A percentile compares a stretch with the other conserved stretches of the same genome.
Conservation (phyloP, 1,284 basidiomycete species). For the Ustilago nuda region DNA sequence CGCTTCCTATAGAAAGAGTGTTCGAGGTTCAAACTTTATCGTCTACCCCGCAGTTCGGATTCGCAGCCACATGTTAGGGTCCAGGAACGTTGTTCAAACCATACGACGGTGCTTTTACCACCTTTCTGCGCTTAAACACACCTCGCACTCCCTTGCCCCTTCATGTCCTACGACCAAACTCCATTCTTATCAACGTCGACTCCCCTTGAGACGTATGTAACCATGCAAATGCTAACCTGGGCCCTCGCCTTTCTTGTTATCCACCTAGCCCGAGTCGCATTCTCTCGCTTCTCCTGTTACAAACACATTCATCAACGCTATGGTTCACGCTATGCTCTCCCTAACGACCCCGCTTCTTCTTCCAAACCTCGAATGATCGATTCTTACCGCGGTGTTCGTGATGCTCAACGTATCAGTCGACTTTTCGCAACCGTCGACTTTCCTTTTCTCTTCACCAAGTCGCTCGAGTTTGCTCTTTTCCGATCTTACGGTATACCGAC, state of each 20-base stretch:
- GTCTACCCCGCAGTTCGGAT: neutral
- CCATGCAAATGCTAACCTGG: conserved; percentile 9
- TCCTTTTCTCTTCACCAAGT: conserved; percentile 31
- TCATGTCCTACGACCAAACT: neutral
- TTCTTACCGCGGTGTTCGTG: conserved; percentile 39
- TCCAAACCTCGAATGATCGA: conserved; percentile 48
- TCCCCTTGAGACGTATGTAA: neutral
- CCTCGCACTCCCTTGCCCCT: neutral
- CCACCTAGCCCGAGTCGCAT: conserved; percentile 15
- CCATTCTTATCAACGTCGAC: neutral
- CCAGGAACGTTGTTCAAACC: neutral
- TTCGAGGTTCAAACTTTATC: neutral
- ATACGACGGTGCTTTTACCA: neutral
- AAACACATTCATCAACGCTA: conserved; percentile 42
- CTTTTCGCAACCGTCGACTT: conserved; percentile 24
- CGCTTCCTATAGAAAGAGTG: no score
- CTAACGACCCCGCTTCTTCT: conserved; percentile 8
- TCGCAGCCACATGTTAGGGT: conserved; percentile 8
- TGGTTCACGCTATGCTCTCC: conserved; percentile 28
- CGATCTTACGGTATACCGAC: conserved; percentile 51
- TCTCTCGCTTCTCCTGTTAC: conserved; percentile 17
- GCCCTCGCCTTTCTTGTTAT: conserved; percentile 16
- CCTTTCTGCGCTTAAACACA: neutral
- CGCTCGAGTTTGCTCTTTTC: conserved; percentile 50
- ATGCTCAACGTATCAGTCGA: conserved; percentile 44